Evolutionary conservation across 192 early-diverging fungal genomes (phyloP), one percentile per base, ranked within the genome.

Genomic region (Coemansia sp.): DNA sequence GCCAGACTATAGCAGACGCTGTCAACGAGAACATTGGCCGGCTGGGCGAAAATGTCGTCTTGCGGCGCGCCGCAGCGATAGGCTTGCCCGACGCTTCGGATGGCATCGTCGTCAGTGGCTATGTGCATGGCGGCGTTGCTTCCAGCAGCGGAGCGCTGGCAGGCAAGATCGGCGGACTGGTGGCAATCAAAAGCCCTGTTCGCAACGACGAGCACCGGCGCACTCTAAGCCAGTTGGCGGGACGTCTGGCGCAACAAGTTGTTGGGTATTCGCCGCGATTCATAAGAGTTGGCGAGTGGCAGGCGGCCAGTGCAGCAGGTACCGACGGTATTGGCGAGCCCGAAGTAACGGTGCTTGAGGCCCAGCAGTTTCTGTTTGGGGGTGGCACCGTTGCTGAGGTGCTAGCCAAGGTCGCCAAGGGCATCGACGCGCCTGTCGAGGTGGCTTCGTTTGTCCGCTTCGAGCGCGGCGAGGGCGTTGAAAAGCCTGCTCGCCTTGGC

Each of bases 401-500:
- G 58, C 87, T 87, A 35, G 74, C 58, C 24, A 55, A 73, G 58
- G 52, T 56, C 29, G 73, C 82, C 39, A 72, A 83, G 6, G 70
- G 76, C 7, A 61, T 72, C 27, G 79, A 72, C 14, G 63, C 84
- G 10, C 71, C 81, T 12, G 72, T 88, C 17, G 69, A 82, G 44
- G 83, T 95, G 17, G 67, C 74, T 10, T 87, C 89, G 34, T 93
- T 90, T 77, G 65, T 86, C 37, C 80, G 94, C 56, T 89, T 85
- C 80, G 89, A 90, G 72, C 85, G 86, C 61, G 94, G 93, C 35
- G 93, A 96, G 71, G 91, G 90, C 33, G 86, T 96, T 53, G 88
- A 89, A 56, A 91, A 92, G 69, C 78, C 85, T 10, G 83, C 80
- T 52, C 71, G 70, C 24, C 64, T 68, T 1, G 86, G 90, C 78